Base-by-base conservation (phyloP, 768 basidiomycete species). In the Hebeloma cylindrosporum region DNA sequence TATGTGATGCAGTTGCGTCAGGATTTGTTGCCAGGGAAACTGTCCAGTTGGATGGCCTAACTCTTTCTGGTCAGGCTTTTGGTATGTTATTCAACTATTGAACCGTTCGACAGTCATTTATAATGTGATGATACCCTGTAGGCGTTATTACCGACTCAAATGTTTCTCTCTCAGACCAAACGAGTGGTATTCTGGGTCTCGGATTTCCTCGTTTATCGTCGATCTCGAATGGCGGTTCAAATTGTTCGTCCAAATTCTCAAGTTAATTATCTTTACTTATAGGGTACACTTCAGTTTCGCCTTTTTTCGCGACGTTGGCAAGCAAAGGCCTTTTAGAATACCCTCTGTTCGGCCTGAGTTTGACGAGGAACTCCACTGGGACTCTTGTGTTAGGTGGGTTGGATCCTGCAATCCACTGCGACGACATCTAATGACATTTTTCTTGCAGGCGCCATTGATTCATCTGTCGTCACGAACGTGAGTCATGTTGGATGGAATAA, bases 201-300 rank as follows among this genome's bases (percentile, higher is more conserved):
- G 87, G 88, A 1, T 91, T 91, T 61, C 73, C 85, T 20, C 75
- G 87, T 16, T 68, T 89, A 26, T 89, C 88, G 1, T 69, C 72
- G 9, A 81, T 91, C 20, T 64, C 74, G 5, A 57, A 53, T 17
- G 54, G 63, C 3, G 63, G 69, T 7, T 60, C 68, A 8, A 77
- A 80, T 50, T 78, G 85, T 84, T 51, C 16, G 17, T 48, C 4
- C 21, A 32, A 40, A 13, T 6, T 30, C 21, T 33, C 28, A 23
- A 27, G 7, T 22, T 28, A 26, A 48, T 13, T 34, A 3, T 21
- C 8, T 5, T 3, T 41, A 10, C 17, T 8, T 14, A 11, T 3
- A 29, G 29, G 2, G 10, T 34, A 8, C 18, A 16, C 22, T 7
- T 40, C 17, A 89, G 86, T 83, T 1, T 77, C 79, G 0, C 83